A percentile compares a stretch with the other conserved stretches of the same genome.
These are phyloP conservation scores for Tillandsia leiboldiana DNA, from an alignment of 176 grass and related monocot genomes.

Conservation along the genomic window DNA sequence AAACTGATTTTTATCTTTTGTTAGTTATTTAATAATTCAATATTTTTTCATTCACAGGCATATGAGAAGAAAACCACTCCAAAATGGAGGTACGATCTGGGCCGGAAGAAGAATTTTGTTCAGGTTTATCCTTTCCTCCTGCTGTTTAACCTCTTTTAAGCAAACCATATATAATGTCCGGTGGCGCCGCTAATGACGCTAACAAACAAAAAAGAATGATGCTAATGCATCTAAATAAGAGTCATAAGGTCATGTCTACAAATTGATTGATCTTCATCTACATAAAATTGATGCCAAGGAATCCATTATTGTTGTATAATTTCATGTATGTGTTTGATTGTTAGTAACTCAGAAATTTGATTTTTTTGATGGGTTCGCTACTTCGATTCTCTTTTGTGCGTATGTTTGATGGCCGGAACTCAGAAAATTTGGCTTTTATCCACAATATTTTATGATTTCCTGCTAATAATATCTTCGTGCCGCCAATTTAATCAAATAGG, in stretches of 20 bases:
- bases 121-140: slow-evolving; percentile 41
- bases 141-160: not conserved
- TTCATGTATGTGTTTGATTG: no score
- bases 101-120: slow-evolving; percentile 80
- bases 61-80: slow-evolving; percentile 93
- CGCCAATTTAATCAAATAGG: not conserved
- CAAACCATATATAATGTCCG: not conserved
- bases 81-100: slow-evolving; percentile 88
- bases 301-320: no score
- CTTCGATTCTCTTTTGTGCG: no score
- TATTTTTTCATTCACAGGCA: slow-evolving; percentile 38
- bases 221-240: no score
- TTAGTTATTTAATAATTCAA: slow-evolving; percentile 16
- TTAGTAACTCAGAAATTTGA: no score
- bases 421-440: no score
- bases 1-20: slow-evolving; percentile 1
- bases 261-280: not conserved
- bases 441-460: not conserved
- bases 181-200: not conserved
- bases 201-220: no score
- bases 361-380: no score
- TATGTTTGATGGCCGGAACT: no score
- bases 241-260: not conserved
- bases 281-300: not conserved
- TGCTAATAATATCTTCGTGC: not conserved